phyloP scores from a whole-genome alignment of 2,329 filamentous ascomycete species.

The Dactylellina leptospora region DNA sequence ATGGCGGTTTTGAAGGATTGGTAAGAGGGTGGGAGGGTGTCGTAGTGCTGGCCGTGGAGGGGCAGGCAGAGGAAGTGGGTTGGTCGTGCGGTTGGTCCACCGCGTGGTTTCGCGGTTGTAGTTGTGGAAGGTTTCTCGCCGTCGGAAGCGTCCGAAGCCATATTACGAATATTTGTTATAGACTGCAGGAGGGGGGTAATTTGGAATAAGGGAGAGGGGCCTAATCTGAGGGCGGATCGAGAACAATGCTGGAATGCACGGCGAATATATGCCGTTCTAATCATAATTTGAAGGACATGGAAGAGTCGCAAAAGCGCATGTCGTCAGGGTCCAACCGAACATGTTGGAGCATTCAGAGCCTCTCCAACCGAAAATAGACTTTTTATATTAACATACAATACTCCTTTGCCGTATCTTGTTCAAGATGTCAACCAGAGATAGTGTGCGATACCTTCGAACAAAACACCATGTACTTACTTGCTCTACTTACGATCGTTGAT shows the following conservation, averaged over 20 bases:
- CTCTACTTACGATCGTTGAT: too few species aligned
- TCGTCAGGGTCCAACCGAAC: too few species aligned
- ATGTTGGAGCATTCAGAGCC: too few species aligned
- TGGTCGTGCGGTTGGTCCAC: slow-evolving; percentile 64
- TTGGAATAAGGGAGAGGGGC: too few species aligned
- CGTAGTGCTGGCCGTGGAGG: slow-evolving; percentile 67
- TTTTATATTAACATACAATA: too few species aligned
- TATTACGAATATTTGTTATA: not conserved
- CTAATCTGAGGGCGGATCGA: too few species aligned
- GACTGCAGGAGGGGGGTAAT: not conserved
- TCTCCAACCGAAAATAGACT: too few species aligned
- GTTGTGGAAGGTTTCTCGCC: not conserved
- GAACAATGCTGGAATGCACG: not conserved
- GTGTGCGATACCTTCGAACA: too few species aligned
- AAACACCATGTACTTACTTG: too few species aligned
- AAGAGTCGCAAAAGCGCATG: not conserved
- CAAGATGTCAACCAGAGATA: too few species aligned
- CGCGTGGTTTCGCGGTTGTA: not conserved
- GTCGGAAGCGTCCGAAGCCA: not conserved
- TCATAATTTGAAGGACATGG: not conserved
- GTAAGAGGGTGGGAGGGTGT: slow-evolving; percentile 68
- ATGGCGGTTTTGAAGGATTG: slow-evolving; percentile 62
- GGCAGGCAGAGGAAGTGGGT: slow-evolving; percentile 83
- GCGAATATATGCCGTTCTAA: not conserved
- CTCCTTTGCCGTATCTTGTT: too few species aligned